phyloP scores from a whole-genome alignment of 176 grass and related monocot species.

The Eragrostis curvula region DNA sequence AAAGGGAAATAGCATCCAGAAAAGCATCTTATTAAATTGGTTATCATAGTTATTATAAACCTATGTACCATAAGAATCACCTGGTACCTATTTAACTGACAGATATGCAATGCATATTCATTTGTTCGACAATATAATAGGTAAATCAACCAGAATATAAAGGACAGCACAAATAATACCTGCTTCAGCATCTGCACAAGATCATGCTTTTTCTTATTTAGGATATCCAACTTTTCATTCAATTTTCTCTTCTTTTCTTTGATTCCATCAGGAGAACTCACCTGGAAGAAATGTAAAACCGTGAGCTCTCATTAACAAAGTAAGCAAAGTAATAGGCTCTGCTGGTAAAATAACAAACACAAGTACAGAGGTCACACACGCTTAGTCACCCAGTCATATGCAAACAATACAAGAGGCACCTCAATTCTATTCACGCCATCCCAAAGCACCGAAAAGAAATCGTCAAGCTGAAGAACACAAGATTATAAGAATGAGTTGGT shows the following conservation, averaged over 20 bases:
- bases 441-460: not conserved
- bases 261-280: slow-evolving; percentile 39
- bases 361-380: not conserved
- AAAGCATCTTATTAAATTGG: not conserved
- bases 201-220: slow-evolving; percentile 93
- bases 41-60: not conserved
- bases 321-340: not conserved
- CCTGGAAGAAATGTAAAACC: slow-evolving; percentile 44
- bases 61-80: not conserved
- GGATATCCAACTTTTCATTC: slow-evolving; percentile 65
- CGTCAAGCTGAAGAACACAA: not conserved
- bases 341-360: not conserved
- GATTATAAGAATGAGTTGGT: not conserved
- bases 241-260: slow-evolving; percentile 69
- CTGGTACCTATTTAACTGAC: not conserved
- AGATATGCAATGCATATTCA: not conserved
- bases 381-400: not conserved
- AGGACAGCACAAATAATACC: slow-evolving; percentile 48
- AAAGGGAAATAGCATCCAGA: not conserved
- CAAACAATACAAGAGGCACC: not conserved
- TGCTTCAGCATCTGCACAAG: slow-evolving; percentile 99
- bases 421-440: not conserved
- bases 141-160: slow-evolving; percentile 14
- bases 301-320: slow-evolving; percentile 1
- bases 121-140: not conserved